These are phyloP conservation scores for Elasticomyces elasticus DNA, from an alignment of 495 filamentous ascomycete species.

Conservation along the genomic window DNA sequence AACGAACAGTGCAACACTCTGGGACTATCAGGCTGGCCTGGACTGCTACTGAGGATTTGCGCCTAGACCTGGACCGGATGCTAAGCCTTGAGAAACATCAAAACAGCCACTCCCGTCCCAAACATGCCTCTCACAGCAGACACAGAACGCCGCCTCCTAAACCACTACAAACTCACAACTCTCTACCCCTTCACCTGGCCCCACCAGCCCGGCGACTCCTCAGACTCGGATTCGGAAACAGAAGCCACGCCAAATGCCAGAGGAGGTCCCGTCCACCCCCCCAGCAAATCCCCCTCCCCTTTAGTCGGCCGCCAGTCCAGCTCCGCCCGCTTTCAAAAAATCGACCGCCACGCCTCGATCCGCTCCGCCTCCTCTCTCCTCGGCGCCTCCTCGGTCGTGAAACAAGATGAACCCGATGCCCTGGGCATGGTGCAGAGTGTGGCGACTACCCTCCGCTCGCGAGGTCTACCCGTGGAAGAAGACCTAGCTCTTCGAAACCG, in stretches of 20 bases:
- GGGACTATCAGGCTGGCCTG: too few relatives aligned
- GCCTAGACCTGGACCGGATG: too few relatives aligned
- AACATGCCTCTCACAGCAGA: conserved; percentile 38
- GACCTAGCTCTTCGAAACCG: conserved; percentile 71
- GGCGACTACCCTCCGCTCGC: conserved; percentile 62
- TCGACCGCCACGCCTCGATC: conserved; percentile 62
- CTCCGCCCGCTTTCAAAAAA: conserved; percentile 43
- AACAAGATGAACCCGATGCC: conserved; percentile 85
- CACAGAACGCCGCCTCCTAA: conserved; percentile 63
- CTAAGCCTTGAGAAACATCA: too few relatives aligned
- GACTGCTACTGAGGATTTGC: too few relatives aligned
- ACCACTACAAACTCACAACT: conserved; percentile 77
- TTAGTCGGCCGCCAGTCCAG: neutral
- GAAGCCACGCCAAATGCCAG: conserved; percentile 5
- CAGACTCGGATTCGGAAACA: conserved; percentile 53
- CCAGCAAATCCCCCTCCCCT: neutral
- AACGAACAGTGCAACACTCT: too few relatives aligned
- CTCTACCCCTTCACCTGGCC: conserved; percentile 83
- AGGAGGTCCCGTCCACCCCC: neutral
- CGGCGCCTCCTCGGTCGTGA: conserved; percentile 63
- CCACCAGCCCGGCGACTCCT: conserved; percentile 61
- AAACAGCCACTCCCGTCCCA: neutral
- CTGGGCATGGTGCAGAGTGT: conserved; percentile 74
- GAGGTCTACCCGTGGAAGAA: conserved; percentile 75
- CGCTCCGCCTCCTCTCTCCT: conserved; percentile 49